These are phyloP conservation scores for Macroventuria anomochaeta DNA, from an alignment of 2,329 filamentous ascomycete genomes.

Conservation along the genomic window DNA sequence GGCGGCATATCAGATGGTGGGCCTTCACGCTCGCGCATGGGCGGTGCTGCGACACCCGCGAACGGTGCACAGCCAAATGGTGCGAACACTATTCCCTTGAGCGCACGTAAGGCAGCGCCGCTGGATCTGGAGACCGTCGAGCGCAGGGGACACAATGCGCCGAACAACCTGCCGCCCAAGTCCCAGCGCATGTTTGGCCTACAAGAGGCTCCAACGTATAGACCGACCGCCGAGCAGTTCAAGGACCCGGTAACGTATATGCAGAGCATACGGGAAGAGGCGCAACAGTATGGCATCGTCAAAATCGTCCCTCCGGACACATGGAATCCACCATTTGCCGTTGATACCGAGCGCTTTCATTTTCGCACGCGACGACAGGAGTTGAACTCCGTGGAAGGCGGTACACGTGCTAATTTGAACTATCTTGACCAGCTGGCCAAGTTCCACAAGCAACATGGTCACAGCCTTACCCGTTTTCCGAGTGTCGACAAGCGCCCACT, in stretches of 20 bases:
- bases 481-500: constrained; percentile 98
- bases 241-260: constrained; percentile 94
- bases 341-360: constrained; percentile 98
- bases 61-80: constrained; percentile 49
- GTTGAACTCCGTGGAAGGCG: constrained; percentile 97
- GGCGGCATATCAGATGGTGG: constrained; percentile 30
- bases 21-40: constrained; percentile 40
- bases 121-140: constrained; percentile 91
- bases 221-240: constrained; percentile 91
- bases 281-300: constrained; percentile 86
- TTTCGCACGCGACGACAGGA: constrained; percentile 96
- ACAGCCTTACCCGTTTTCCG: constrained; percentile 89
- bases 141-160: constrained; percentile 81
- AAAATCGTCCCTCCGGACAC: constrained; percentile 92
- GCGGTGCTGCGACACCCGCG: constrained; percentile 28
- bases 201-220: constrained; percentile 87
- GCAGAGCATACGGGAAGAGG: constrained; percentile 86
- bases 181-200: constrained; percentile 82
- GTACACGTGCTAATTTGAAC: constrained; percentile 94
- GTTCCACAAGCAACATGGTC: constrained; percentile 96
- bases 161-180: constrained; percentile 76
- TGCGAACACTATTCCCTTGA: constrained; percentile 62
- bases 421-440: constrained; percentile 95
- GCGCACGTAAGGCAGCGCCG: constrained; percentile 68
- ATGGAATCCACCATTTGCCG: constrained; percentile 95